Base-by-base conservation (phyloP, 352 stramenopile genomes). In the Aphanomyces astaci region DNA sequence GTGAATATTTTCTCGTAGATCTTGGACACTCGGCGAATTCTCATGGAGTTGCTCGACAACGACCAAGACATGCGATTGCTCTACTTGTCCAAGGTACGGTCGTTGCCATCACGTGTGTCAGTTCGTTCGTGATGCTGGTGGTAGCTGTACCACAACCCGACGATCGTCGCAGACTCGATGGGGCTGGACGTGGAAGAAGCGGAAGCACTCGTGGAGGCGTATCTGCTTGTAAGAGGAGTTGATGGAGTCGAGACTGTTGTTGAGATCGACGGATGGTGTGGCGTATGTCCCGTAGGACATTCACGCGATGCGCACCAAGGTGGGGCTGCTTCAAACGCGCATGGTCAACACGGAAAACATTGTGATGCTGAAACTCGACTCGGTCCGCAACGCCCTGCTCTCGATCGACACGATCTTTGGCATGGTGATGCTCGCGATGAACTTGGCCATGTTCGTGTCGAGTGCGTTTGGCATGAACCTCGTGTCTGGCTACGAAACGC, bases 381-480 rank as follows among this genome's bases (percentile, higher is more conserved):
- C 80, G 64, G 87, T 84, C 72, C 79, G 82, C 78, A 91, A 91
- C 69, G 89, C 88, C 64, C 72, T 91, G 68, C 77, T 90, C 7
- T 77, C 78, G 5, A 79, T 89, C 33, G 79, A 89, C 66, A 76
- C 89, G 28, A 71, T 91, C n/a, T 91, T 91, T 74, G 87, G 80
- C 7, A 72, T 91, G 5, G 32, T 88, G 24, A 77, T 55, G 40
- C 87, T 90, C 66, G 78, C 74, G 54, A 66, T 90, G 27, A 84
- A 82, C 11, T 72, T 87, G 17, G 80, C 80, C 19, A 90, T 81
- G 13, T 84, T 86, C 27, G 74, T 88, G 52, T 76, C 77, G 24
- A 82, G 82, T 39, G 74, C 79, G n/a, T 91, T 88, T 67, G 81
- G 82, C 15, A 91, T 89, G 82, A 91, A 90, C 73, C 59, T 89